phyloP scores from a whole-genome alignment of 1,284 basidiomycete species.

The Cryptococcus deneoformans region DNA sequence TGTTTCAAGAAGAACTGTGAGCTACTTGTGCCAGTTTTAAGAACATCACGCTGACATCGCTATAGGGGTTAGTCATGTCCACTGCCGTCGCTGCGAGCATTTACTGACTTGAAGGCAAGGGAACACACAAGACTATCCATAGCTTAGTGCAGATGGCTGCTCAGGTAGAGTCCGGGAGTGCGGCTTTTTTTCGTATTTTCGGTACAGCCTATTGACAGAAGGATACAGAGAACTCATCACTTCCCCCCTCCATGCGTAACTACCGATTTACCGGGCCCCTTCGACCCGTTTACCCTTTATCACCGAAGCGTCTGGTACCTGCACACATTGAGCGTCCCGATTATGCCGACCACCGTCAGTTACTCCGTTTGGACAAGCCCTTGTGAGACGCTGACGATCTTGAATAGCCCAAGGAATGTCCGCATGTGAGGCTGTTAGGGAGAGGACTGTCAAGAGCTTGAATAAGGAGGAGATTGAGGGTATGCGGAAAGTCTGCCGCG shows the following conservation, averaged over 20 bases:
- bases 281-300: conserved; percentile 49
- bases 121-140: conserved; percentile 46
- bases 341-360: conserved; percentile 51
- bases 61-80: conserved; percentile 23
- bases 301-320: conserved; percentile 41
- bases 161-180: conserved; percentile 32
- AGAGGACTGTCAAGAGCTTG: conserved; percentile 37
- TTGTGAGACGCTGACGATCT: too few relatives aligned
- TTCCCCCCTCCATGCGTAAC: conserved; percentile 44
- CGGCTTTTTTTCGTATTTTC: conserved; percentile 6
- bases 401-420: conserved; percentile 44
- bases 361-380: not conserved
- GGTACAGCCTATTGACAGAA: not conserved
- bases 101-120: conserved; percentile 11
- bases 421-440: conserved; percentile 35
- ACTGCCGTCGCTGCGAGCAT: not conserved
- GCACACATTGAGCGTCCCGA: conserved; percentile 47
- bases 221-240: conserved; percentile 32
- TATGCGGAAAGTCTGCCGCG: conserved; percentile 49
- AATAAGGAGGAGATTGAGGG: conserved; percentile 49
- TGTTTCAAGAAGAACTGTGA: conserved; percentile 52
- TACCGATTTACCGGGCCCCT: conserved; percentile 48
- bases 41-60: not conserved
- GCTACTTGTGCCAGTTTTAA: conserved; percentile 6
- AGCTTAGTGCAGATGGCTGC: conserved; percentile 45